These are phyloP conservation scores for Annulohypoxylon bovei DNA, from an alignment of 495 filamentous ascomycete genomes.

Conservation along the genomic window DNA sequence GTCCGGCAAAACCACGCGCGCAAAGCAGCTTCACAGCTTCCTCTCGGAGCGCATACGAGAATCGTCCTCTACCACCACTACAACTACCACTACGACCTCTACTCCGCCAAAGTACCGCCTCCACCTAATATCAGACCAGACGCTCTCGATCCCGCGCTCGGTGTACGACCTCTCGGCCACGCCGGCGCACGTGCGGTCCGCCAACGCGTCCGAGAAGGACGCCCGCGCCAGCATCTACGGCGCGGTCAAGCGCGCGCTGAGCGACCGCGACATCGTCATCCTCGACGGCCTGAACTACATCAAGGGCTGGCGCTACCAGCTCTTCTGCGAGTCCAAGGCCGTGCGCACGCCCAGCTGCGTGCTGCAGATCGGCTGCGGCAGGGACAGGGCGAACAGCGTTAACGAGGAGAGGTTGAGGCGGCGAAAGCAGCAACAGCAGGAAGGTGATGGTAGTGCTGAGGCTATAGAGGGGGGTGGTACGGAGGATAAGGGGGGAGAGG, in stretches of 20 bases:
- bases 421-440: constrained; percentile 17
- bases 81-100: constrained; percentile 31
- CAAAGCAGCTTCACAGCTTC: constrained; percentile 75
- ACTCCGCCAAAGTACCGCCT: constrained; percentile 63
- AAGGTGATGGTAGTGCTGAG: not conserved
- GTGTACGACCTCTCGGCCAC: constrained; percentile 68
- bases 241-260: constrained; percentile 84
- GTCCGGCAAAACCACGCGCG: constrained; percentile 91
- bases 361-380: constrained; percentile 82
- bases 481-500: constrained; percentile 21
- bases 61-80: not conserved
- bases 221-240: constrained; percentile 86
- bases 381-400: constrained; percentile 71
- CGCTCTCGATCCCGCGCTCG: constrained; percentile 67
- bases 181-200: constrained; percentile 60
- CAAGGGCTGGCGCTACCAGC: constrained; percentile 96
- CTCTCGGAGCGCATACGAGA: constrained; percentile 66
- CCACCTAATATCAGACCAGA: constrained; percentile 73
- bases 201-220: constrained; percentile 82
- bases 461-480: not conserved
- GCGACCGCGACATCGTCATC: constrained; percentile 83
- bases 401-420: constrained; percentile 60
- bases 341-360: constrained; percentile 83
- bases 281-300: constrained; percentile 95
- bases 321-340: constrained; percentile 94